Evolutionary conservation across 352 stramenopile genomes (phyloP).

Genomic region (Nothophytophthora sp.): DNA sequence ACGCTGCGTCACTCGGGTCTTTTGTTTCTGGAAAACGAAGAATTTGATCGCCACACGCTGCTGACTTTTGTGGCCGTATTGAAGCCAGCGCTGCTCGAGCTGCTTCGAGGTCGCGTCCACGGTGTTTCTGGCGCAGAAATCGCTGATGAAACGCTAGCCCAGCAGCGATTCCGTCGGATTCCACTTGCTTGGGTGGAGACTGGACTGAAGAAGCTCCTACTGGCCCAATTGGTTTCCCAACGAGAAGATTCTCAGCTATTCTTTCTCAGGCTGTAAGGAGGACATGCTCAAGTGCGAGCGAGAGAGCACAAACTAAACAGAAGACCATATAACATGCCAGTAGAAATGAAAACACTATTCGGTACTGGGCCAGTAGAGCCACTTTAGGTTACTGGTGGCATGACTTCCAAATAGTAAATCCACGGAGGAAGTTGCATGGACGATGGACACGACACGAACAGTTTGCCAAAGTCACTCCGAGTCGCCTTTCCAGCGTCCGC

Average conservation of each 20-base stretch:
- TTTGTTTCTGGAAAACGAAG: constrained; percentile 58
- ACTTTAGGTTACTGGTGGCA: neutral
- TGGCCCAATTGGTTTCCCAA: constrained; percentile 26
- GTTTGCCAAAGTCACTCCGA: constrained; percentile 55
- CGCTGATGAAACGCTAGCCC: constrained; percentile 46
- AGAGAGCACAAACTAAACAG: constrained; percentile 3
- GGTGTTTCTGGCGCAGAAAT: constrained; percentile 49
- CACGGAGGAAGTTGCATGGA: constrained; percentile 77
- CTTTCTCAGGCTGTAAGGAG: constrained; percentile 10
- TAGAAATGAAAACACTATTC: constrained; percentile 3
- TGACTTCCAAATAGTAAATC: constrained; percentile 85
- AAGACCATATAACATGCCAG: neutral
- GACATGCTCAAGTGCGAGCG: neutral
- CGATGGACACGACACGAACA: constrained; percentile 78
- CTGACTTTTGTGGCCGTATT: constrained; percentile 51
- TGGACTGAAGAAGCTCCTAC: constrained; percentile 34
- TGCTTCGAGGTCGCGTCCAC: constrained; percentile 34
- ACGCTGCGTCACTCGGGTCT: constrained; percentile 44
- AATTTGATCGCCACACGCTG: constrained; percentile 53
- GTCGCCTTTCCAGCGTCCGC: constrained; percentile 14
- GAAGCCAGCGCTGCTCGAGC: constrained; percentile 40
- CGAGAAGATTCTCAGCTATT: constrained; percentile 41
- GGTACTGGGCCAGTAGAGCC: neutral
- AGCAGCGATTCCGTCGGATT: constrained; percentile 47
- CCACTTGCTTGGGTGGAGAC: constrained; percentile 56